Evolutionary conservation across 179 eudicot genomes (phyloP).

Genomic region (Pouteria campechiana): DNA sequence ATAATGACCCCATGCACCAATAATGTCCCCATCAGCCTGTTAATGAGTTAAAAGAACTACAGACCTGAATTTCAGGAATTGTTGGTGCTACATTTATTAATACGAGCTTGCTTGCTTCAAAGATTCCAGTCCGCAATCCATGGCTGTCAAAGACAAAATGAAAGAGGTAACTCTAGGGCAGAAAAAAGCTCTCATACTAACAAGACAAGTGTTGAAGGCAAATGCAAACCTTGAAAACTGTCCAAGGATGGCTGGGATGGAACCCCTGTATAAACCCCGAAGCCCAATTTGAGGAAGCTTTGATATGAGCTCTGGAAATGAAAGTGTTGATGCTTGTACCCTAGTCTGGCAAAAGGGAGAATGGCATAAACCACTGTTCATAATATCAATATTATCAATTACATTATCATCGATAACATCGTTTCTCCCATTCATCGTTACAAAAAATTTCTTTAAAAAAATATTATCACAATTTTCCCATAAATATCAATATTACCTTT

Average conservation of each 20-base stretch:
- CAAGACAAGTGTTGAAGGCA: neutral
- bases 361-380: too few species aligned
- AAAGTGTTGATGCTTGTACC: constrained; percentile 83
- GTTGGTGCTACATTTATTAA: constrained; percentile 69
- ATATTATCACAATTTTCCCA: too few species aligned
- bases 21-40: too few species aligned
- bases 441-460: too few species aligned
- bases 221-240: constrained; percentile 83
- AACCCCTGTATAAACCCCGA: constrained; percentile 73
- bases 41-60: too few species aligned
- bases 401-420: too few species aligned
- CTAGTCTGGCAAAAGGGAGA: constrained; percentile 75
- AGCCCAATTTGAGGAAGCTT: constrained; percentile 83
- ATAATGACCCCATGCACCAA: too few species aligned
- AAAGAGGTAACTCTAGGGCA: neutral
- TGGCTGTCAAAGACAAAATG: constrained; percentile 85
- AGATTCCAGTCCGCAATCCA: constrained; percentile 90
- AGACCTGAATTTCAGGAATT: constrained; percentile 86
- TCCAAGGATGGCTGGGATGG: constrained; percentile 87
- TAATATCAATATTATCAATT: too few species aligned
- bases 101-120: constrained; percentile 75
- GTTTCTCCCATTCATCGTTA: too few species aligned
- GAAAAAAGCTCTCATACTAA: neutral
- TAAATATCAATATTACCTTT: too few species aligned
- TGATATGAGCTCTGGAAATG: constrained; percentile 74